A percentile compares a stretch with the other conserved stretches of the same genome.
Conservation (phyloP, 768 basidiomycete genomes). For the Suillus hirtellus region DNA sequence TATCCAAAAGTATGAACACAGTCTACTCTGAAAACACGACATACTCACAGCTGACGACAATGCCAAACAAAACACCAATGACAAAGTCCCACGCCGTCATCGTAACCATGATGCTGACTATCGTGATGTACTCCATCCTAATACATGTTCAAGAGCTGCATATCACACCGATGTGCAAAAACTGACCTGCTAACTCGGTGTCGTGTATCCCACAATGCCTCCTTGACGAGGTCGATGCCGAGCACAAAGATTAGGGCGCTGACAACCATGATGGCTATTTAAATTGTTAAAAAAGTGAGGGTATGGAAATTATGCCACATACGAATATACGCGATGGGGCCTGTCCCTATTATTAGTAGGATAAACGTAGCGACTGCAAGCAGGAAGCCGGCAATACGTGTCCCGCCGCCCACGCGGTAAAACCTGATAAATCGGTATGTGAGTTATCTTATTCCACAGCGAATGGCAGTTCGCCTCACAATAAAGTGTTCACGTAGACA, state of each 20-base stretch:
- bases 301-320: slow-evolving; percentile 30
- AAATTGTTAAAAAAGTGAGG: slow-evolving; percentile 1
- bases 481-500: slow-evolving; percentile 82
- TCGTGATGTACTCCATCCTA: slow-evolving; percentile 80
- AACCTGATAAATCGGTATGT: slow-evolving; percentile 46
- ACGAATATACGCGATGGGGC: slow-evolving; percentile 92
- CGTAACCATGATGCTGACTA: slow-evolving; percentile 80
- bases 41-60: slow-evolving; percentile 81
- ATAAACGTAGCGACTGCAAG: slow-evolving; percentile 73
- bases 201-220: slow-evolving; percentile 95
- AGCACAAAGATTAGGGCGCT: slow-evolving; percentile 91
- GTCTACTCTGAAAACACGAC: background rate
- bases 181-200: slow-evolving; percentile 78
- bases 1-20: slow-evolving; percentile 25
- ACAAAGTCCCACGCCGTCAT: slow-evolving; percentile 98
- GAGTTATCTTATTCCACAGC: background rate
- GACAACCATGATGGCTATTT: slow-evolving; percentile 84
- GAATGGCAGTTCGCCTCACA: slow-evolving; percentile 44
- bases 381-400: slow-evolving; percentile 80
- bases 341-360: slow-evolving; percentile 81
- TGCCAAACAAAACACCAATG: slow-evolving; percentile 88
- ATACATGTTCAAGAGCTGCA: slow-evolving; percentile 15
- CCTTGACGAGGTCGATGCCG: slow-evolving; percentile 91
- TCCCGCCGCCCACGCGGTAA: slow-evolving; percentile 91
- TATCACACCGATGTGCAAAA: background rate